Conservation (phyloP, 129 eudicot species). For the Mikania micrantha region DNA sequence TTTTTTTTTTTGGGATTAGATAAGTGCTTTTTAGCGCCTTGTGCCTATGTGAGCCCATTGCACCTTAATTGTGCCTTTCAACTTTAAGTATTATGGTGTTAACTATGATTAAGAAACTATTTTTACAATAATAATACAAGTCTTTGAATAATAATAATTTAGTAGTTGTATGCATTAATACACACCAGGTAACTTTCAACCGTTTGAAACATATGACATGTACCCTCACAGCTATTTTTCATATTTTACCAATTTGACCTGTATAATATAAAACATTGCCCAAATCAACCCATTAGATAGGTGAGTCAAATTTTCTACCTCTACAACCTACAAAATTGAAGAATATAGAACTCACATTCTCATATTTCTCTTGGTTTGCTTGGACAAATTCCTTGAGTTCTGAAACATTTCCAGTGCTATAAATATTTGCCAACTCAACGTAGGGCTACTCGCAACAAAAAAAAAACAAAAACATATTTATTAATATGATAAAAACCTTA, state of each 20-base stretch:
- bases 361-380: conserved; percentile 68
- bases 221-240: background rate
- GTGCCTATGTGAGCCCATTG: background rate
- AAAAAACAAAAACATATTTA: background rate
- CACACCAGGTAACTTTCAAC: background rate
- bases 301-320: background rate
- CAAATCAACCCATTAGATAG: background rate
- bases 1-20: background rate
- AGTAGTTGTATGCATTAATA: background rate
- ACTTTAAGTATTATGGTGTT: background rate
- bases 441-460: conserved; percentile 53
- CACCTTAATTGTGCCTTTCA: background rate
- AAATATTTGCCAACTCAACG: conserved; percentile 64
- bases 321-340: background rate
- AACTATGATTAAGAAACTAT: background rate
- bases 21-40: background rate
- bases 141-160: background rate
- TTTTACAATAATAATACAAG: background rate
- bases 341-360: conserved; percentile 48
- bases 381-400: conserved; percentile 60
- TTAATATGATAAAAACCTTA: background rate
- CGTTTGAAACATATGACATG: background rate
- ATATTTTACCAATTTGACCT: background rate
- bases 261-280: background rate
- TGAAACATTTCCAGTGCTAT: conserved; percentile 64